phyloP scores from a whole-genome alignment of 2,329 filamentous ascomycete genomes.

The Lachnum nothofagi region DNA sequence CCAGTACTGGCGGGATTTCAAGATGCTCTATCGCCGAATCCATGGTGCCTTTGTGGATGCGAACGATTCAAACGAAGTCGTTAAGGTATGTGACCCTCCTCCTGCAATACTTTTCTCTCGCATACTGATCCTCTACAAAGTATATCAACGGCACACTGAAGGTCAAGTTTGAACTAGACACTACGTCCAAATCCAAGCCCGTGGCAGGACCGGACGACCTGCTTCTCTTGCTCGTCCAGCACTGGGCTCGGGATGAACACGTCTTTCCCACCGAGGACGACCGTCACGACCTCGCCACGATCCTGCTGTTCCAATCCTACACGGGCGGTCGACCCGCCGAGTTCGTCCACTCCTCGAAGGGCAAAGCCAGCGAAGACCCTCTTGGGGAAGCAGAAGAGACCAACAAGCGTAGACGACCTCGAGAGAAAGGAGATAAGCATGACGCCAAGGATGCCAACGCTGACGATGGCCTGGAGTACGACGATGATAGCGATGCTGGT shows the following conservation, averaged over 20 bases:
- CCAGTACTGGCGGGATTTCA: slow-evolving; percentile 12
- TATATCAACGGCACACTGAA: slow-evolving; percentile 19
- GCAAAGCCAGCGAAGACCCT: slow-evolving; percentile 22
- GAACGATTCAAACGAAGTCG: slow-evolving; percentile 15
- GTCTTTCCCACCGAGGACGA: slow-evolving; percentile 28
- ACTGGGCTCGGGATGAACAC: slow-evolving; percentile 23
- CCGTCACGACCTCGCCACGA: slow-evolving; percentile 21
- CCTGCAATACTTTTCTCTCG: slow-evolving; percentile 1
- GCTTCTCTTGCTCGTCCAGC: slow-evolving; percentile 20
- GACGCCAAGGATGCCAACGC: neutral
- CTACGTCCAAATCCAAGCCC: slow-evolving; percentile 18
- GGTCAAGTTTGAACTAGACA: slow-evolving; percentile 14
- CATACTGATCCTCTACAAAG: slow-evolving; percentile 1
- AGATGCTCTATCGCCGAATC: slow-evolving; percentile 14
- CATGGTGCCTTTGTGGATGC: slow-evolving; percentile 13
- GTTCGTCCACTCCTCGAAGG: slow-evolving; percentile 26
- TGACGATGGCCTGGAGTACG: neutral
- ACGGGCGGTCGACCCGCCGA: slow-evolving; percentile 23
- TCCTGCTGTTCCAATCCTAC: slow-evolving; percentile 28
- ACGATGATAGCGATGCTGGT: slow-evolving; percentile 8
- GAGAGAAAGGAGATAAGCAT: neutral
- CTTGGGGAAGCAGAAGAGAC: slow-evolving; percentile 19
- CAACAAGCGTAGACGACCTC: no score
- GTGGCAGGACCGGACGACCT: slow-evolving; percentile 21
- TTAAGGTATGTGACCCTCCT: slow-evolving; percentile 10